Conservation (phyloP, 1,284 basidiomycete species). For the Microbotryomycetes sp. region DNA sequence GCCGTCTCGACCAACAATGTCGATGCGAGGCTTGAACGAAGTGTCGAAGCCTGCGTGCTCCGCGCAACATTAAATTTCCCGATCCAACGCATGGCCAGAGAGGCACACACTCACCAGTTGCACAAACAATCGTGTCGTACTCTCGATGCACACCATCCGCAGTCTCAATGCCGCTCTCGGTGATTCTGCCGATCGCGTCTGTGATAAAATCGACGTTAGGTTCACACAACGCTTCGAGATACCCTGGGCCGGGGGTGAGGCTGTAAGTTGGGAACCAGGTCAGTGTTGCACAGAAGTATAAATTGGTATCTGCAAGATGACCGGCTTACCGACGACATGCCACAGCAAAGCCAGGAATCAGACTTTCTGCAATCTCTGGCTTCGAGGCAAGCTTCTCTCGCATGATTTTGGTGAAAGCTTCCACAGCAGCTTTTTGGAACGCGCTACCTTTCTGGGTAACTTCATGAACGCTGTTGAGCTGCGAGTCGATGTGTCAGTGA, state of each 20-base stretch:
- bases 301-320: too few species aligned
- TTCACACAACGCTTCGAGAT: constrained; percentile 56
- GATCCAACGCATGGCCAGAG: rapidly evolving
- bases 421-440: constrained; percentile 46
- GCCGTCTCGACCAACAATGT: constrained; percentile 49
- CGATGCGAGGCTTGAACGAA: constrained; percentile 50
- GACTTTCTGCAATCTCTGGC: constrained; percentile 55
- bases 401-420: constrained; percentile 51
- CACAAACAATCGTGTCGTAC: constrained; percentile 56
- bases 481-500: neutral
- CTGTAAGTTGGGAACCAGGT: constrained; percentile 47
- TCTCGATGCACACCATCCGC: constrained; percentile 52
- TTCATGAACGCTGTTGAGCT: constrained; percentile 48
- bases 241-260: constrained; percentile 59
- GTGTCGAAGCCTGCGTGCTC: constrained; percentile 49
- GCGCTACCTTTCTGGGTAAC: constrained; percentile 48
- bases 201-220: constrained; percentile 56
- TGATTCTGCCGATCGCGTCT: constrained; percentile 50
- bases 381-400: constrained; percentile 51
- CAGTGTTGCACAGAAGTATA: constrained; percentile 46
- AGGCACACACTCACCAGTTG: constrained; percentile 44
- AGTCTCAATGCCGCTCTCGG: constrained; percentile 53
- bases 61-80: neutral
- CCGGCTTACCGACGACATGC: constrained; percentile 44
- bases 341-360: constrained; percentile 54